Evolutionary conservation across 192 early-diverging fungal genomes (phyloP), one percentile per base, ranked within the genome.

Genomic region (Pecoramyces ruminantium): DNA sequence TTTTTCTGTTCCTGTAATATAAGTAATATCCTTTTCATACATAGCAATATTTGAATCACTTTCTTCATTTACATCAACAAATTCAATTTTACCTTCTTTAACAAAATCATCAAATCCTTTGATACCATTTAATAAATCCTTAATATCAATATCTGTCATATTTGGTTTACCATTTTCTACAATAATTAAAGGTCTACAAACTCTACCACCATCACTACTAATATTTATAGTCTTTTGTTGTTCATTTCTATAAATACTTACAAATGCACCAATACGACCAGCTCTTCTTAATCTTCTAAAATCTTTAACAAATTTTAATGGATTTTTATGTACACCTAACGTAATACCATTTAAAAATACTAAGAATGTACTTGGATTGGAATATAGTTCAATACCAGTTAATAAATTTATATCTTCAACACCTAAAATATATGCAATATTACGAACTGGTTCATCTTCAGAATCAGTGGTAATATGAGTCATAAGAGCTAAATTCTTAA

Each of bases 401-500:
- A 97, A 82, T 80, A 97, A 80, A 81, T 94, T 94, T 25, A 96
- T 88, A 85, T 99, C 97, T 88, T 97, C 95, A 30, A 95, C 93
- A 79, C 97, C 97, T 17, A 99, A 88, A 67, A 92, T 89, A 87
- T 92, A 97, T 0, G 92, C 90, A 18, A 97, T 88, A 77, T 91
- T 86, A 34, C 88, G 84, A 16, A 98, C 89, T 2, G 93, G 92
- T 25, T 86, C 88, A 82, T 97, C 96, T 80, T 96, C 96, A 42
- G 92, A 91, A 83, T 97, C 95, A 8, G 95, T 96, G 4, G 97
- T 98, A 86, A 98, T 98, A 86, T 98, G 97, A 11, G 96, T 96
- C 96, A 98, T 79, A 34, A 98, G 88, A 11, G 97, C 97, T 88
- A 98, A 87, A 81, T 98, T 98, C 88, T 97, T 97, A 78, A 98